A percentile compares a stretch with the other conserved stretches of the same genome.
phyloP scores from a whole-genome alignment of 495 filamentous ascomycete species.

The Recurvomyces mirabilis region DNA sequence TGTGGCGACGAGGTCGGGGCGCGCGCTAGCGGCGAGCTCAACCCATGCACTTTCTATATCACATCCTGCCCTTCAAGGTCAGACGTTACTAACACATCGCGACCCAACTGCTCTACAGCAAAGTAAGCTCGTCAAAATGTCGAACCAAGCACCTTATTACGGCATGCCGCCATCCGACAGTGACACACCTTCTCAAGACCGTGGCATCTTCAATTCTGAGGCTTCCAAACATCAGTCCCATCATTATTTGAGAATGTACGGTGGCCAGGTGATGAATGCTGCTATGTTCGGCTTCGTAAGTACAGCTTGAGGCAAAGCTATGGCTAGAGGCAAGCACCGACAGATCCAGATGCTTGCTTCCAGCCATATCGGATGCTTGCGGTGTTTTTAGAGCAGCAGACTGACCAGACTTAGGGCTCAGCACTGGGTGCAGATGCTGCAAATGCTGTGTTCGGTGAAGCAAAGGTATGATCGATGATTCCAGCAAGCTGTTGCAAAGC shows the following conservation, averaged over 20 bases:
- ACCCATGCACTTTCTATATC: no score
- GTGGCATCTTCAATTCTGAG: conserved; percentile 10
- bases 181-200: conserved; percentile 15
- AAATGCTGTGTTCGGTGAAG: conserved; percentile 10
- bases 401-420: no score
- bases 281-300: conserved; percentile 15
- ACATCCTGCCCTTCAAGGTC: no score
- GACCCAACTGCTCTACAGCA: no score
- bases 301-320: no score
- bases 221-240: conserved; percentile 10
- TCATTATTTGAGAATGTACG: conserved; percentile 15
- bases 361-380: no score
- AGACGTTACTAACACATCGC: no score
- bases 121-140: conserved; percentile 12
- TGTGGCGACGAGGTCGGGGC: no score
- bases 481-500: background rate
- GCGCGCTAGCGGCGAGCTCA: no score
- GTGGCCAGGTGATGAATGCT: conserved; percentile 9
- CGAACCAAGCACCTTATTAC: conserved; percentile 5
- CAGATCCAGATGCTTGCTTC: no score
- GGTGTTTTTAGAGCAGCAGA: no score
- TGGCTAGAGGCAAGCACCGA: no score
- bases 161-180: conserved; percentile 10
- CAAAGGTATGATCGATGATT: conserved; percentile 8
- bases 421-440: conserved; percentile 13